Evolutionary conservation across 768 basidiomycete genomes (phyloP).

Genomic region (Mycena galericulata): DNA sequence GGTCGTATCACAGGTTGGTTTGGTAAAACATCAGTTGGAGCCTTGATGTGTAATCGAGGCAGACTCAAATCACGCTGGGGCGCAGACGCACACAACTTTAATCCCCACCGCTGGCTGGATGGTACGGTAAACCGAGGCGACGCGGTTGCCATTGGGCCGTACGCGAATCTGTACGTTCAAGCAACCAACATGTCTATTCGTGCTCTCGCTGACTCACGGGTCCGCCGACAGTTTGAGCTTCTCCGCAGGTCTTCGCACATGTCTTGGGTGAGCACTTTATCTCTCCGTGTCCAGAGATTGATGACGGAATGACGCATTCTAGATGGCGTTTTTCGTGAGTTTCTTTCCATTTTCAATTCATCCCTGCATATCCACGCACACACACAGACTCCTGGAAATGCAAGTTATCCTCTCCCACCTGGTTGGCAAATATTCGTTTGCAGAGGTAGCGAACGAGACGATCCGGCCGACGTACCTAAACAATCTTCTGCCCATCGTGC

Average conservation of each 20-base stretch:
- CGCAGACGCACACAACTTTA: conserved; percentile 16
- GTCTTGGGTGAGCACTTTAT: conserved; percentile 11
- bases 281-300: not conserved
- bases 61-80: conserved; percentile 24
- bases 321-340: conserved; percentile 22
- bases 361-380: not conserved
- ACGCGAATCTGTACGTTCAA: conserved; percentile 25
- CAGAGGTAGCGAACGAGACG: not conserved
- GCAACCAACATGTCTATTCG: not conserved
- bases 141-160: conserved; percentile 23
- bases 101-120: conserved; percentile 18
- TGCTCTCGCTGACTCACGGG: not conserved
- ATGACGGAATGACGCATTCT: not conserved
- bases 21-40: too few relatives aligned
- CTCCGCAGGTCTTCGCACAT: conserved; percentile 15
- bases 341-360: too few relatives aligned
- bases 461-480: not conserved
- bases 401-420: conserved; percentile 9
- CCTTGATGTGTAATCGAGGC: too few relatives aligned
- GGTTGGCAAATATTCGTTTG: conserved; percentile 1
- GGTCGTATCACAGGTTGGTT: conserved; percentile 20
- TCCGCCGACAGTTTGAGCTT: conserved; percentile 14
- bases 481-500: not conserved
- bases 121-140: not conserved
- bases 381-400: conserved; percentile 14